Conservation (phyloP, 495 filamentous ascomycete genomes). For the Daldinia childiae region DNA sequence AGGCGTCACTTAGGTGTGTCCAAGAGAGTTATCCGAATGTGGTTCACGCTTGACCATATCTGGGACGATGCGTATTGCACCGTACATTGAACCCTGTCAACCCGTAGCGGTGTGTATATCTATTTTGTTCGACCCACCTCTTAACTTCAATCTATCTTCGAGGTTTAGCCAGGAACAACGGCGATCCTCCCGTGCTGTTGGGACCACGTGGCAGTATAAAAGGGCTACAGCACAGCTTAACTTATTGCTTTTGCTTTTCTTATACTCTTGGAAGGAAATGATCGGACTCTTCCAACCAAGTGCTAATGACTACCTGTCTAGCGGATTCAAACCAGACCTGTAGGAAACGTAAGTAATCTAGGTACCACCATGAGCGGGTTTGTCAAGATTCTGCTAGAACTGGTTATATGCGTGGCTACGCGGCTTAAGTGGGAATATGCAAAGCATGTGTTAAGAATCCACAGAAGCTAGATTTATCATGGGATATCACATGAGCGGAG, state of each 20-base stretch:
- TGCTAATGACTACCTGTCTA: not conserved
- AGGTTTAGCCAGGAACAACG: not conserved
- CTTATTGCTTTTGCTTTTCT: not conserved
- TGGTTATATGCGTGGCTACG: not conserved
- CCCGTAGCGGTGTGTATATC: not conserved
- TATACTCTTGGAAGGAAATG: not conserved
- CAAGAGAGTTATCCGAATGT: not conserved
- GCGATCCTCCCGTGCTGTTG: not conserved
- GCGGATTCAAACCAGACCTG: not conserved
- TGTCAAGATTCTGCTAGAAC: not conserved
- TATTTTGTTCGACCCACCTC: not conserved
- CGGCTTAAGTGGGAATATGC: not conserved
- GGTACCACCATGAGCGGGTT: not conserved
- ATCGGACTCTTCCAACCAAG: not conserved
- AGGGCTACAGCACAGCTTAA: not conserved
- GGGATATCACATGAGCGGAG: not conserved
- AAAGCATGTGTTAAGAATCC: not conserved
- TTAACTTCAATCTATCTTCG: not conserved
- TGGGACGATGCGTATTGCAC: not conserved
- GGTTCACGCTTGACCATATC: not conserved
- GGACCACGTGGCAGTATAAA: not conserved
- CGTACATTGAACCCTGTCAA: not conserved
- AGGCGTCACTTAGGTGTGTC: not conserved
- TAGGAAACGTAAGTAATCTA: not conserved
- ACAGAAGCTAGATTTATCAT: not conserved